Evolutionary conservation across 2,329 filamentous ascomycete species (phyloP), one percentile per base, ranked within the genome.

Genomic region (Alternaria ventricosa): DNA sequence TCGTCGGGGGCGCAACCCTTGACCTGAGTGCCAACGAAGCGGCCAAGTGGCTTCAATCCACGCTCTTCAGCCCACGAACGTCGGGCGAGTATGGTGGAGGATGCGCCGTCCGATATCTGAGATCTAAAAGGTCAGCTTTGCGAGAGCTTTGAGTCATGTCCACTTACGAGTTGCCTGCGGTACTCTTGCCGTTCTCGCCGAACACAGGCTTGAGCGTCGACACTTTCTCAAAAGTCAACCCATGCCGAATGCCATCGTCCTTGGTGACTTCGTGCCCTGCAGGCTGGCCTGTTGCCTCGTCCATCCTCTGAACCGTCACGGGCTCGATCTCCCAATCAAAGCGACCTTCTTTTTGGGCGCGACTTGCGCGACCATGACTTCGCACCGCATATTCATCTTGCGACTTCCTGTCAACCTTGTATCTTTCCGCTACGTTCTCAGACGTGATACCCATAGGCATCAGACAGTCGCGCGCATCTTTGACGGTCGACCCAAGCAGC

Each of bases 371-470:
- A 67, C 88, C 88, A 84, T 94, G 98, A 58, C 91, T 95, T 83
- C 94, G 92, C 15, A 92, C 92, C 0, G 95, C 93, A 79, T 91
- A 98, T 71, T 87, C 85, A 80, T 99, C 96, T 82, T 98, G 92
- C 75, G 84, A 83, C 76, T 93, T 89, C 65, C 96, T 88, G 6
- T 88, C 84, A 75, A 98, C 89, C 72, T 90, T 87, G 79, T 97
- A 98, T 82, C 97, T 94, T 57, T 89, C 88, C 71, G 91, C 93
- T 20, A 99, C 93, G 77, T 97, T 98, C 85, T 99, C 95, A 62
- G 91, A 95, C 2, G 96, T 98, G 87, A 97, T 96, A n/a, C 96
- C 95, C 96, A 99, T 99, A 65, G 95, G 92, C 86, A 94, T 88
- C 87, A 94, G 87, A 85, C 93, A 96, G 82, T 98, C 94, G 46